A percentile compares a stretch with the other conserved stretches of the same genome.
phyloP scores from a whole-genome alignment of 331 rosid species.

The Malus hybrid region DNA sequence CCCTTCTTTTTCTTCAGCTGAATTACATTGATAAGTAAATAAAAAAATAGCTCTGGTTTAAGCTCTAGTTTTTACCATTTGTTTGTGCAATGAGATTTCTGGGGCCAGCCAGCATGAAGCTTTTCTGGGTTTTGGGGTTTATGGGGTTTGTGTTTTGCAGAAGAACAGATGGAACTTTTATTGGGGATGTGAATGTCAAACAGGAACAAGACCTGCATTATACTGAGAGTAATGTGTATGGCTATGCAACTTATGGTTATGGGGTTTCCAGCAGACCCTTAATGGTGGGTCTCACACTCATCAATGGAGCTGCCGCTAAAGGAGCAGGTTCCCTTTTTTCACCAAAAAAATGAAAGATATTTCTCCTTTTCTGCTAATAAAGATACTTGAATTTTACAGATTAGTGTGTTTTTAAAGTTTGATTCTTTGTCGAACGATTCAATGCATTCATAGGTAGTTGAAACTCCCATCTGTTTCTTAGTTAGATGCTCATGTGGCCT shows the following conservation, averaged over 20 bases:
- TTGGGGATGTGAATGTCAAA: not conserved
- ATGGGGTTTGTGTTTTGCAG: constrained; percentile 28
- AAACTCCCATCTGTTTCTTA: not conserved
- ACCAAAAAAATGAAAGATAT: not conserved
- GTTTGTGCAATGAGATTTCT: not conserved
- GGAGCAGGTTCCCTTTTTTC: constrained; percentile 60
- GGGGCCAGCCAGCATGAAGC: constrained; percentile 28
- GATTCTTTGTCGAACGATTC: not conserved
- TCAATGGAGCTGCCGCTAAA: constrained; percentile 57
- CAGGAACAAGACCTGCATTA: constrained; percentile 27
- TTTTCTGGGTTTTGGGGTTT: constrained; percentile 39
- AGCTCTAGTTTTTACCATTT: not conserved
- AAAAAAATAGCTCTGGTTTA: not conserved
- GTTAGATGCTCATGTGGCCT: not conserved
- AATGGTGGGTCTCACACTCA: constrained; percentile 76
- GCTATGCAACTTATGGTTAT: constrained; percentile 22
- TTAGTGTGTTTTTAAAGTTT: not conserved
- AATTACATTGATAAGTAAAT: not conserved
- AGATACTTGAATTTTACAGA: too few relatives aligned
- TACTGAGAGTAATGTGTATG: constrained; percentile 39
- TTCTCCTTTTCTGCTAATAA: too few relatives aligned
- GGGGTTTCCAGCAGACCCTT: constrained; percentile 34
- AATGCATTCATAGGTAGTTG: not conserved
- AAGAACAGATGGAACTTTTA: not conserved
- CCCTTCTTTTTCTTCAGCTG: not conserved